Evolutionary conservation across 768 basidiomycete genomes (phyloP).

Genomic region (Russula sp.): DNA sequence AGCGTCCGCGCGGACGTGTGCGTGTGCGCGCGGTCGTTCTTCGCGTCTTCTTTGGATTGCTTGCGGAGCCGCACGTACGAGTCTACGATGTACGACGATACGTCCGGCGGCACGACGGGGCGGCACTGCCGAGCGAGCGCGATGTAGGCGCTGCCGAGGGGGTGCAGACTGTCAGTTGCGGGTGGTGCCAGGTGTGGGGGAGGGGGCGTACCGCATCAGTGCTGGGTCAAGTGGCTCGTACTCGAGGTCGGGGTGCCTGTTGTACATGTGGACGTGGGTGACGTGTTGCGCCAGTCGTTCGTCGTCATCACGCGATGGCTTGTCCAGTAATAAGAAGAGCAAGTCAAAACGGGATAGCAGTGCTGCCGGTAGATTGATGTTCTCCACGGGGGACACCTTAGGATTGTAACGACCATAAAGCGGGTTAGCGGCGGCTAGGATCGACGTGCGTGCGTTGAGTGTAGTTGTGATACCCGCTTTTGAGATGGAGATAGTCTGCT

Average conservation of each 20-base stretch:
- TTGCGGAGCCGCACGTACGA: conserved; percentile 95
- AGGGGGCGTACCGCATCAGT: conserved; percentile 67
- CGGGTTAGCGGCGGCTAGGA: conserved; percentile 97
- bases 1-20: conserved; percentile 97
- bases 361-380: conserved; percentile 97
- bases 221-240: conserved; percentile 79
- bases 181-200: neutral
- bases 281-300: conserved; percentile 96
- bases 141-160: conserved; percentile 77
- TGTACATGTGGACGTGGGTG: conserved; percentile 97
- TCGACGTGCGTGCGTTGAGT: conserved; percentile 93
- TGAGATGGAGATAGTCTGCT: conserved; percentile 98
- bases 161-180: conserved; percentile 10
- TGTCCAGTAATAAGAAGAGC: conserved; percentile 94
- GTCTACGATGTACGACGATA: conserved; percentile 91
- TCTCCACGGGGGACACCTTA: conserved; percentile 95
- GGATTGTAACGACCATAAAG: conserved; percentile 97
- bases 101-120: conserved; percentile 81
- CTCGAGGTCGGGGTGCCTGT: conserved; percentile 78
- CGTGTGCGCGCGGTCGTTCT: conserved; percentile 80
- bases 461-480: conserved; percentile 99
- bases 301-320: conserved; percentile 90
- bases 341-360: conserved; percentile 95
- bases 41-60: conserved; percentile 84
- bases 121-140: conserved; percentile 83